Evolutionary conservation across 2,329 filamentous ascomycete genomes (phyloP), one percentile per base, ranked within the genome.

Genomic region (Pseudonectria buxi): DNA sequence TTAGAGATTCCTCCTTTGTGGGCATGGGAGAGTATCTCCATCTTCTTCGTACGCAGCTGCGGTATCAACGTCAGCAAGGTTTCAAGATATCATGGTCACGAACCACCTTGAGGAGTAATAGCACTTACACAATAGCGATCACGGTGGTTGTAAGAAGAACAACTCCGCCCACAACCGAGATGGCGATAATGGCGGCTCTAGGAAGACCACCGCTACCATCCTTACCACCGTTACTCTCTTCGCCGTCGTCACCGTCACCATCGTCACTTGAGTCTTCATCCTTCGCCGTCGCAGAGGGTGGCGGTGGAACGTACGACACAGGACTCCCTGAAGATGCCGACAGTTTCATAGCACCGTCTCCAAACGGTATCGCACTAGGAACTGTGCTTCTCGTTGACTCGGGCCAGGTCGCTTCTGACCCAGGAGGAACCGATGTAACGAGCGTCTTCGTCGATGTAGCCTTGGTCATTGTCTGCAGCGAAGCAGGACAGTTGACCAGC

Each of bases 401-500:
- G 0, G 69, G 66, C 43, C 68, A 73, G 0, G 59, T 63, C 0
- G 64, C 54, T 0, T 54, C 41, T 0, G 47, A 50, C 0, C 68
- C 65, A 0, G 59, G 56, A 0, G 61, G 48, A 3, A 73, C 54
- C 2, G 63, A 49, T 0, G 68, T 65, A 2, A 62, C 55, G 2
- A 64, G 45, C 0, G 68, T 72, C 12, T 53, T 54, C 0, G 60
- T 67, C 1, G 53, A 60, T 1, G 55, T 58, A 3, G 54, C 55
- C 12, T 62, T 61, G 2, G 57, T 57, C 0, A 71, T 68, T 11
- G 51, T 63, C 46, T 74, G 72, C 11, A 69, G 56, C 0, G 69
- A 72, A 1, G 52, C 63, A 0, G 75, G 74, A 40, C 74, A 78
- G 44, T 71, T 66, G 24, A 65, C 45, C 0, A 72, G 37, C 0